Conservation (phyloP, 352 stramenopile genomes). For the Globisporangium cylindrosporum region DNA sequence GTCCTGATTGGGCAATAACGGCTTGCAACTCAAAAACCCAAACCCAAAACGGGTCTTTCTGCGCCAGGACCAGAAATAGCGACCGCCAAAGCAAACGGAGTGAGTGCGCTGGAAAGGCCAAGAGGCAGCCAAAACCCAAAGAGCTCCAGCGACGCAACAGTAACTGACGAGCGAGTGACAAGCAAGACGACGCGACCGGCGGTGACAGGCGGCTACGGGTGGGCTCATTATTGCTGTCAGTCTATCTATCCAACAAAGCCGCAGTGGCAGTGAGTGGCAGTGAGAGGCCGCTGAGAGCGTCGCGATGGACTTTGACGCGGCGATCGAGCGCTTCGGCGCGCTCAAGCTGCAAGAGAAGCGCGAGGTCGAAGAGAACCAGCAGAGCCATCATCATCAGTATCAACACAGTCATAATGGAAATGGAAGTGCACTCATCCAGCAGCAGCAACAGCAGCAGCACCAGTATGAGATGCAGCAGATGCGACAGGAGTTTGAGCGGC, state of each 20-base stretch:
- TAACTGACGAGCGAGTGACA: not conserved
- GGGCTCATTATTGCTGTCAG: not conserved
- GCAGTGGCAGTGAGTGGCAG: not conserved
- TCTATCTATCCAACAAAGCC: not conserved
- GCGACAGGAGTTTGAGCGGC: slow-evolving; percentile 44
- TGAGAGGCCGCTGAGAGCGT: not conserved
- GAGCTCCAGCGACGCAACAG: not conserved
- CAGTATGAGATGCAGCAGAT: slow-evolving; percentile 40
- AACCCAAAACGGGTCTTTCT: not conserved
- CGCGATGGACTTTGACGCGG: slow-evolving; percentile 55
- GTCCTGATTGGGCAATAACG: not conserved
- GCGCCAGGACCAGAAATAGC: slow-evolving; percentile 7
- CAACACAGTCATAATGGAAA: slow-evolving; percentile 3
- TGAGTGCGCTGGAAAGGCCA: not conserved
- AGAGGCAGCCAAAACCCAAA: not conserved
- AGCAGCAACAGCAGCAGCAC: slow-evolving; percentile 27
- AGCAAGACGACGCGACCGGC: not conserved
- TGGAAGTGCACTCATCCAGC: not conserved
- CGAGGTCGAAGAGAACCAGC: slow-evolving; percentile 1
- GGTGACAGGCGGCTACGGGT: not conserved
- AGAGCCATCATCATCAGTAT: slow-evolving; percentile 14
- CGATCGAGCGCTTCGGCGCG: slow-evolving; percentile 71
- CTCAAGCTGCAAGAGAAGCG: slow-evolving; percentile 60
- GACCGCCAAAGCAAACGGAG: not conserved
- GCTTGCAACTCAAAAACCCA: not conserved